Evolutionary conservation across 2,329 filamentous ascomycete species (phyloP).

Genomic region (Paecilomyces fulvus): DNA sequence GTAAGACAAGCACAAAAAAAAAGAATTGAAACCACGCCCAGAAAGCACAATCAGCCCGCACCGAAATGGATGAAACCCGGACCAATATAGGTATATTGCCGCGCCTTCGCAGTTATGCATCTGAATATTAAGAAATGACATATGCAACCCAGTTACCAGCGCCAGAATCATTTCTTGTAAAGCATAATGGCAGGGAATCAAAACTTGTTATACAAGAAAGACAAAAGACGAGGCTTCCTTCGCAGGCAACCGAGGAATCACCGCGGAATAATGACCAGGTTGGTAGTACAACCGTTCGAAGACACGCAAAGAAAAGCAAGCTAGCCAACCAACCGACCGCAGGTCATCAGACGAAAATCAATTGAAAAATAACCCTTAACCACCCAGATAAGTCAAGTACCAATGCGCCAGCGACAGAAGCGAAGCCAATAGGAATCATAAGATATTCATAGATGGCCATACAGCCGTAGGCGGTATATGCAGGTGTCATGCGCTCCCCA

Average conservation of each 20-base stretch:
- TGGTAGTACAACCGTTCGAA: background rate
- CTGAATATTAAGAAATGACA: background rate
- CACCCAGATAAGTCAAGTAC: background rate
- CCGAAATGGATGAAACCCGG: background rate
- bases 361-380: background rate
- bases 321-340: background rate
- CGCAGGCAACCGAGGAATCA: background rate
- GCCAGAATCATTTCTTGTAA: background rate
- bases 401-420: background rate
- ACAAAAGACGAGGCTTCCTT: background rate
- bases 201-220: background rate
- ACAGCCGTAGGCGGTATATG: constrained; percentile 37
- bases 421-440: background rate
- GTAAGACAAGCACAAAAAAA: background rate
- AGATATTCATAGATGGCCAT: constrained; percentile 24
- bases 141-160: background rate
- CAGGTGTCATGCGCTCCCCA: constrained; percentile 38
- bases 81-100: background rate
- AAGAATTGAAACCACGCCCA: constrained; percentile 3
- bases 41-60: background rate
- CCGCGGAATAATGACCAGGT: background rate
- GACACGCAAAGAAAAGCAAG: background rate
- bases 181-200: background rate
- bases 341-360: background rate
- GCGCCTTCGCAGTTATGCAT: background rate